phyloP scores from a whole-genome alignment of 2,329 filamentous ascomycete species.

The Alternaria brassicae region DNA sequence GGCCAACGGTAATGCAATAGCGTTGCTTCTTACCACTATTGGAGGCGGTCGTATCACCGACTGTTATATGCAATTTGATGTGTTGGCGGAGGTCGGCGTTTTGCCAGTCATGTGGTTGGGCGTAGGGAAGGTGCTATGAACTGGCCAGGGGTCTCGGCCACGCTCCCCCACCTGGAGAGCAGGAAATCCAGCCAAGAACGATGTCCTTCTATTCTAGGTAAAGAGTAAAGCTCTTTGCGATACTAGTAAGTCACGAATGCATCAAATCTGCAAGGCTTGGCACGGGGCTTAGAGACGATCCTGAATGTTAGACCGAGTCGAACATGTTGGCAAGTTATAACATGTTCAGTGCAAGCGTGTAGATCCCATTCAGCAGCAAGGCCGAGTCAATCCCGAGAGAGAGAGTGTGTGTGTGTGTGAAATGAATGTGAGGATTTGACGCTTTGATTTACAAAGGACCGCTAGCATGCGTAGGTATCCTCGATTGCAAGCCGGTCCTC shows the following conservation, averaged over 20 bases:
- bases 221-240: slow-evolving; percentile 26
- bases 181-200: slow-evolving; percentile 29
- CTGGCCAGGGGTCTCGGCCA: slow-evolving; percentile 29
- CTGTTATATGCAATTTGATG: slow-evolving; percentile 22
- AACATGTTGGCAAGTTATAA: background rate
- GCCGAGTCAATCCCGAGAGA: background rate
- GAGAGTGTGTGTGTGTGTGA: background rate
- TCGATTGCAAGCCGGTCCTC: slow-evolving; percentile 55
- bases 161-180: slow-evolving; percentile 26
- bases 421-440: slow-evolving; percentile 46
- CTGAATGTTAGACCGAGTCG: background rate
- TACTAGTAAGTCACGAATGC: slow-evolving; percentile 6
- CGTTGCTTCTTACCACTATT: background rate
- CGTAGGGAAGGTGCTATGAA: slow-evolving; percentile 18
- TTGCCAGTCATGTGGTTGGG: slow-evolving; percentile 35
- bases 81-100: slow-evolving; percentile 42
- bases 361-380: background rate
- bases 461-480: slow-evolving; percentile 56
- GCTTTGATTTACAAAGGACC: slow-evolving; percentile 52
- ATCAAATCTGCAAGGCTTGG: background rate
- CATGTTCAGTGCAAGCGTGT: background rate
- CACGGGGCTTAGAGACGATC: background rate
- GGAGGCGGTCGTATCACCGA: background rate
- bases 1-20: background rate
- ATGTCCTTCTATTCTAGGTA: slow-evolving; percentile 43